Evolutionary conservation across 768 basidiomycete species (phyloP).

Genomic region (Lactarius tabidus): DNA sequence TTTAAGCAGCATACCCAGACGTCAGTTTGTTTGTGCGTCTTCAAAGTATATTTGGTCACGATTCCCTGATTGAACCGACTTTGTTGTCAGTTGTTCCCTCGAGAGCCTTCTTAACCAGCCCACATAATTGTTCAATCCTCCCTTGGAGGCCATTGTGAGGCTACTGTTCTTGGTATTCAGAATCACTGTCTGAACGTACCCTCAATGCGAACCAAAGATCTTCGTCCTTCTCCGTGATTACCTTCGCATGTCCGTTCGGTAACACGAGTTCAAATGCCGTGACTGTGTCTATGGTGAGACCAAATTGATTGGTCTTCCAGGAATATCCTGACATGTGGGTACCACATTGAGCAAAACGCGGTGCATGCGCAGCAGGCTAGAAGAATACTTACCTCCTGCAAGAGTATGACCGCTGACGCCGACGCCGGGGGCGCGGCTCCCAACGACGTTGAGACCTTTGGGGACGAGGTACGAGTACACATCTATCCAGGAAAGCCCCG

Average conservation of each 20-base stretch:
- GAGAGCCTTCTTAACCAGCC: too few relatives aligned
- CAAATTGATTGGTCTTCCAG: conserved; percentile 34
- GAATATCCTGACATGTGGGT: conserved; percentile 33
- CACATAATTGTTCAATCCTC: conserved; percentile 19
- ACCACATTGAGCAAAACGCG: neutral
- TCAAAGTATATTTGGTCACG: conserved; percentile 17
- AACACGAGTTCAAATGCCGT: conserved; percentile 30
- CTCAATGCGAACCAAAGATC: conserved; percentile 22
- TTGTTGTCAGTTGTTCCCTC: neutral
- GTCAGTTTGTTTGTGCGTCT: conserved; percentile 7
- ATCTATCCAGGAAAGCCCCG: conserved; percentile 30
- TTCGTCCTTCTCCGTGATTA: conserved; percentile 8
- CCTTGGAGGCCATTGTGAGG: neutral
- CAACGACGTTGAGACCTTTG: conserved; percentile 26
- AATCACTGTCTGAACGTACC: too few relatives aligned
- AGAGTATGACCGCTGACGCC: conserved; percentile 28
- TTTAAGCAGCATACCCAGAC: conserved; percentile 22
- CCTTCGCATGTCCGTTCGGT: conserved; percentile 28
- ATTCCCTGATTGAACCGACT: conserved; percentile 9
- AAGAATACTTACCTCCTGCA: conserved; percentile 28
- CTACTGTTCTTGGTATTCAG: too few relatives aligned
- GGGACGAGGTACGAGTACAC: conserved; percentile 27
- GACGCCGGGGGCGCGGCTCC: conserved; percentile 28
- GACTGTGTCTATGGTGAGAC: conserved; percentile 36
- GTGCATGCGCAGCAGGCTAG: too few relatives aligned